Base-by-base conservation (phyloP, 805 yeast species). In the Grigorovia humatica region DNA sequence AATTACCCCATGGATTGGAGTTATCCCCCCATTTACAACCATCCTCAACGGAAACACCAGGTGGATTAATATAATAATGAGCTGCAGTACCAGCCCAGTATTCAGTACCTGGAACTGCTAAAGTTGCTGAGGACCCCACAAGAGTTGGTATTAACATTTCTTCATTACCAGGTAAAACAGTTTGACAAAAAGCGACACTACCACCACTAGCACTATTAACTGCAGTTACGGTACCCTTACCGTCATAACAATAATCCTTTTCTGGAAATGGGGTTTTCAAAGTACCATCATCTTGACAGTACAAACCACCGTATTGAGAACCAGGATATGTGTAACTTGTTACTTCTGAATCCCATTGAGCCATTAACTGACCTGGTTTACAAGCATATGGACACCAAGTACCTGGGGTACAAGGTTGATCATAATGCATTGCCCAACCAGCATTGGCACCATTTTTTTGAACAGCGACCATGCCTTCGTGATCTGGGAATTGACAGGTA, bases 161-260 rank as follows among this genome's bases (percentile, higher is more conserved):
- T 72, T 88, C 96, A 68, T 88, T 86, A 58, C 96, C 96, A 23
- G 96, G 96, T 52, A 89, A 74, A 7, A 89, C 96, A 9, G 96
- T 88, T 71, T 89, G 96, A 68, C 96, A 88, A 69, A 88, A 81
- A 8, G 96, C 90, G 57, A 88, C 89, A 53, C 77, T 72, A 44
- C 74, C 74, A 52, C 78, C 72, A 32, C 32, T 6, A 17, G 84
- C 81, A 11, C 66, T 59, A 72, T 87, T 87, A 52, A 73, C 61
- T 23, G 79, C 85, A 35, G 67, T 59, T n/a, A 87, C 82, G 17
- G 91, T 79, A 40, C 88, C 91, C 56, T 79, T 78, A 51, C 96
- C 96, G 52, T 83, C 81, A 55, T 77, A 77, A 70, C 96, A 88
- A 71, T 80, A 83, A 42, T 69, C 79, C 51, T 74, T 74, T 56